Conservation (phyloP, 2,329 filamentous ascomycete species). For the Aspergillus vadensis region DNA sequence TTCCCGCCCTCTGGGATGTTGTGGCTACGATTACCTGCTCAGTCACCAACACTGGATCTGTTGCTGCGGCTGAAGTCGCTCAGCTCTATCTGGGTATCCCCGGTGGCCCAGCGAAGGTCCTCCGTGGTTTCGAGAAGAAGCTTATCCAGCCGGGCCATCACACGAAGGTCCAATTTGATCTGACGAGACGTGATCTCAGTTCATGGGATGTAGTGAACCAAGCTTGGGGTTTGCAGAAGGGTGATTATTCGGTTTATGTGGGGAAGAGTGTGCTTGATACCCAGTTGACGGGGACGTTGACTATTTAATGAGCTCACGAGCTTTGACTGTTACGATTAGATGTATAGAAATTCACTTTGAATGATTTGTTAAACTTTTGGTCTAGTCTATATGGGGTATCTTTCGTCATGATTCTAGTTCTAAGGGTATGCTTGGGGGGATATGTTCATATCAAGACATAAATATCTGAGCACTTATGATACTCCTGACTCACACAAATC, state of each 20-base stretch:
- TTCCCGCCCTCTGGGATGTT: constrained; percentile 7
- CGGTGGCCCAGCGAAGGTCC: constrained; percentile 35
- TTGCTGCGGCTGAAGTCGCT: constrained; percentile 53
- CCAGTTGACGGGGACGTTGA: constrained; percentile 5
- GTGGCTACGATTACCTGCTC: constrained; percentile 46
- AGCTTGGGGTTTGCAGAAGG: constrained; percentile 28
- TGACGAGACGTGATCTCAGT: constrained; percentile 43
- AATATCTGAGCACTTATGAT: no score
- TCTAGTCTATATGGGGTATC: neutral
- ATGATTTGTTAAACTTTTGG: neutral
- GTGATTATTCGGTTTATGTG: constrained; percentile 1
- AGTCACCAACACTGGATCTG: constrained; percentile 54
- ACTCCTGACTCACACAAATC: no score
- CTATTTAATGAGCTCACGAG: neutral
- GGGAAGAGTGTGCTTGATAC: constrained; percentile 4
- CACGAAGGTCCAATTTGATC: constrained; percentile 45
- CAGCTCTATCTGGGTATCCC: constrained; percentile 59
- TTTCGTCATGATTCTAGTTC: neutral
- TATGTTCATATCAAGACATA: neutral
- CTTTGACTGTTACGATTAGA: neutral
- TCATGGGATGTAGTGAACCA: constrained; percentile 38
- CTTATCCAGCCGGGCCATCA: constrained; percentile 44
- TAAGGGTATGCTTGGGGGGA: neutral
- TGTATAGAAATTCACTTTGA: neutral
- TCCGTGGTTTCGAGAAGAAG: constrained; percentile 57